Evolutionary conservation across 805 yeast species (phyloP).

Genomic region (Wickerhamiella siamensis): DNA sequence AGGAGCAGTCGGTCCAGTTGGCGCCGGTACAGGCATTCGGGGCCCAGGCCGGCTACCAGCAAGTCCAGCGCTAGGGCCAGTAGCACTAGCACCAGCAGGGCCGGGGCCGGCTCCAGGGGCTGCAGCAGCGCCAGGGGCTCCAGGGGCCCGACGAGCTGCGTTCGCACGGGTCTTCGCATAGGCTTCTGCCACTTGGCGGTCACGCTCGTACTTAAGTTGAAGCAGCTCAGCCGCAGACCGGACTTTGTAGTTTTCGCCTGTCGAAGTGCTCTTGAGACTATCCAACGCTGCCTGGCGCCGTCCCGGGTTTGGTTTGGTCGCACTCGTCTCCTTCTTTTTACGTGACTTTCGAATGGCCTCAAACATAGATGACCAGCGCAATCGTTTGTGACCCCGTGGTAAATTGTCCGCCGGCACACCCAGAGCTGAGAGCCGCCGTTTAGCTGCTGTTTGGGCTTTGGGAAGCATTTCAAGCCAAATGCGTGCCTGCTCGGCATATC

Average conservation of each 20-base stretch:
- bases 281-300: slow-evolving; percentile 27
- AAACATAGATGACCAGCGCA: slow-evolving; percentile 95
- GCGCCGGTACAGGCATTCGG: not conserved
- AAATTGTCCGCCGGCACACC: slow-evolving; percentile 90
- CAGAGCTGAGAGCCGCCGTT: slow-evolving; percentile 76
- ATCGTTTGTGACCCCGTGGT: slow-evolving; percentile 79
- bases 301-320: slow-evolving; percentile 39
- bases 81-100: too few relatives aligned
- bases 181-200: slow-evolving; percentile 62
- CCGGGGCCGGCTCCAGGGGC: too few relatives aligned
- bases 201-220: slow-evolving; percentile 69
- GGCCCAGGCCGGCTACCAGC: too few relatives aligned
- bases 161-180: slow-evolving; percentile 16
- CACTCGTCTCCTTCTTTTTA: slow-evolving; percentile 65
- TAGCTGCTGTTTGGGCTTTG: slow-evolving; percentile 74
- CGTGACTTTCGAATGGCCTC: slow-evolving; percentile 86
- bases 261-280: slow-evolving; percentile 9
- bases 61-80: too few relatives aligned
- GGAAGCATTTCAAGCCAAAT: slow-evolving; percentile 88
- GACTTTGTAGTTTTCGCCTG: slow-evolving; percentile 25
- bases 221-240: slow-evolving; percentile 80
- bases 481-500: slow-evolving; percentile 68
- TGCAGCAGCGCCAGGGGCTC: not conserved
- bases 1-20: not conserved
- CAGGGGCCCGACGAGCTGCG: not conserved